Evolutionary conservation across 495 filamentous ascomycete species (phyloP).

Genomic region (Daldinia bambusicola): DNA sequence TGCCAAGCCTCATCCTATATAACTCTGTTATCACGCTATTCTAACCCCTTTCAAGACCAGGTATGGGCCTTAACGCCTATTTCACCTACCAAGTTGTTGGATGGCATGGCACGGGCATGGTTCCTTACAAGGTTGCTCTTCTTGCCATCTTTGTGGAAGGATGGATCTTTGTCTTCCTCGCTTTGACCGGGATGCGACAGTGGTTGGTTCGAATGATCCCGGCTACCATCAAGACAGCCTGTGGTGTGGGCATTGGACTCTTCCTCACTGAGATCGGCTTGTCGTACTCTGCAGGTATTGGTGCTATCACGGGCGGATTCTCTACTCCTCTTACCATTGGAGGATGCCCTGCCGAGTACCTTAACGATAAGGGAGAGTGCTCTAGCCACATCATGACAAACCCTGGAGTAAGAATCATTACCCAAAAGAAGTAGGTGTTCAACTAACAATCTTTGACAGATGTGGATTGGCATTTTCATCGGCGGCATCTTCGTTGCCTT

Average conservation of each 20-base stretch:
- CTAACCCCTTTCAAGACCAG: conserved; percentile 63
- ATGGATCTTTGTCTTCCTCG: conserved; percentile 69
- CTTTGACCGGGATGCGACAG: conserved; percentile 80
- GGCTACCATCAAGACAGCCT: conserved; percentile 80
- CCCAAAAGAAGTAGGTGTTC: background rate
- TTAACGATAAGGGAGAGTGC: conserved; percentile 54
- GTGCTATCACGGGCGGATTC: conserved; percentile 67
- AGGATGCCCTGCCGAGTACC: conserved; percentile 65
- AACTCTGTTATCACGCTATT: background rate
- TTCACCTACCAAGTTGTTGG: conserved; percentile 90
- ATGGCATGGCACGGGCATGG: conserved; percentile 70
- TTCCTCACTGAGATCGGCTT: conserved; percentile 83
- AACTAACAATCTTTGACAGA: conserved; percentile 50
- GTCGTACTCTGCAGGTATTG: conserved; percentile 79
- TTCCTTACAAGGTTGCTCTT: conserved; percentile 75
- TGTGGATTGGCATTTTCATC: conserved; percentile 82
- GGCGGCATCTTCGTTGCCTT: conserved; percentile 80
- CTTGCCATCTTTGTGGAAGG: conserved; percentile 89
- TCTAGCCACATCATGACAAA: conserved; percentile 69
- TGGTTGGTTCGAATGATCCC: conserved; percentile 86
- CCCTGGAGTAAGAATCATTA: conserved; percentile 61
- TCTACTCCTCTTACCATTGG: conserved; percentile 75
- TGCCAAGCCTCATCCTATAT: conserved; percentile 57
- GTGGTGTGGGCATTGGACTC: conserved; percentile 80
- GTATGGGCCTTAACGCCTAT: conserved; percentile 86